Evolutionary conservation across 108 stramenopile species (phyloP), one percentile per base, ranked within the genome.

Genomic region (Cyclotella choctawhatcheeana): DNA sequence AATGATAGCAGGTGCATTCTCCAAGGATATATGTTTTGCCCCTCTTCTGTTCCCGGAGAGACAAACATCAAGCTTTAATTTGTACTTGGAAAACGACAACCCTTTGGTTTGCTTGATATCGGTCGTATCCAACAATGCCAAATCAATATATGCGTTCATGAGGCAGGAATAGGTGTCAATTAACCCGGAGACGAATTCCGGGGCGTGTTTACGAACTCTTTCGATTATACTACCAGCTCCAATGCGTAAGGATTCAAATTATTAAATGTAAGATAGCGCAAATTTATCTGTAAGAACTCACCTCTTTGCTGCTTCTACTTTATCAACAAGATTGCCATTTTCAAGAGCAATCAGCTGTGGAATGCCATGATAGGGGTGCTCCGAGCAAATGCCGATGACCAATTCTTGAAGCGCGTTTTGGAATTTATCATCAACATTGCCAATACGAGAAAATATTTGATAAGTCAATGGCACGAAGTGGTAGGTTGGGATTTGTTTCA

Each of bases 301-400:
- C 63, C 44, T 7, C n/a, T 64, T 67, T 17, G 86, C 90, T 30
- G 86, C 84, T 6, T 83, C 75, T 10, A 83, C 85, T 64, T 93
- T 91, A 37, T 79, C 54, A 22, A 72, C 67, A 10, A 73, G 70
- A 22, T 85, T 86, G 26, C 93, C 94, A 60, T 96, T 91, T 5
- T 85, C 65, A 3, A 96, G 74, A 10, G 95, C 85, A 20, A 96
- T 54, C 18, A 97, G 63, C 54, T 94, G 92, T 12, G 85, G 73
- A 35, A 97, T 66, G 25, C 92, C 88, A 71, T 96, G 92, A 54
- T 93, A 93, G 18, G 97, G 97, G 58, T 95, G 93, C 21, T 94
- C 93, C 1, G 56, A 22, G 52, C 93, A 91, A 73, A 97, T 89
- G 44, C 73, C 76, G 26, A 78, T 16, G 33, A 95, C 81, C 10